A percentile compares a stretch with the other conserved stretches of the same genome.
These are phyloP conservation scores for Phaffomyces thermotolerans DNA, from an alignment of 805 yeast genomes.

Conservation along the genomic window DNA sequence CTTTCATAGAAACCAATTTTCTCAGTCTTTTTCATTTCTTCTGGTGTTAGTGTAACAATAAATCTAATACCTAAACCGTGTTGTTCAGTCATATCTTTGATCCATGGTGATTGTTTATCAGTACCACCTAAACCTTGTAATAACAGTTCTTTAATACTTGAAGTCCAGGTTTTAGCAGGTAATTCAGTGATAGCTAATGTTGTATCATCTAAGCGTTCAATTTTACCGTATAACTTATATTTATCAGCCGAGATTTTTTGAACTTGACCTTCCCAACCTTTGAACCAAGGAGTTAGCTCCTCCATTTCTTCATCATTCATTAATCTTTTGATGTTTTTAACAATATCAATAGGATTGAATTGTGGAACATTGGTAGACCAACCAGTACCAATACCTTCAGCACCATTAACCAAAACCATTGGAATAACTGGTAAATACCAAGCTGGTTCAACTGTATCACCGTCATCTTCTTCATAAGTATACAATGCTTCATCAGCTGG, in stretches of 20 bases:
- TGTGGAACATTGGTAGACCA: conserved; percentile 95
- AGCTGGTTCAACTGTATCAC: conserved; percentile 87
- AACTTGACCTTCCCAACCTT: conserved; percentile 88
- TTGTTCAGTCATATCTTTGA: conserved; percentile 91
- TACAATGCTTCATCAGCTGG: conserved; percentile 73
- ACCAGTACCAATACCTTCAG: conserved; percentile 98
- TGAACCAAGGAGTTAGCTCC: conserved; percentile 87
- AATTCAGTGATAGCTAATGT: conserved; percentile 86
- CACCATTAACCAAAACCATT: conserved; percentile 89
- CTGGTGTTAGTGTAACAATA: conserved; percentile 62
- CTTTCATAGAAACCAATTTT: conserved; percentile 75
- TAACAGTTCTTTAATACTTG: conserved; percentile 79
- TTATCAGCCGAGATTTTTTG: conserved; percentile 59
- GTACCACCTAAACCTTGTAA: conserved; percentile 58
- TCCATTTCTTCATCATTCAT: conserved; percentile 65
- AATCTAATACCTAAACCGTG: conserved; percentile 79
- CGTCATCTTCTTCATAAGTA: conserved; percentile 85
- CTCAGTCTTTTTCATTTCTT: conserved; percentile 77
- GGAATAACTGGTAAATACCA: conserved; percentile 95
- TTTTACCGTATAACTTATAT: conserved; percentile 70
- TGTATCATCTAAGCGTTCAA: conserved; percentile 72
- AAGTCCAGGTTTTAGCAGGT: conserved; percentile 91
- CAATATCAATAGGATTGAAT: conserved; percentile 80
- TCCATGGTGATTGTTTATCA: conserved; percentile 76
- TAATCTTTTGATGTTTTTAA: conserved; percentile 60